phyloP scores from a whole-genome alignment of 2,329 filamentous ascomycete genomes.

The Ophiocordyceps sinensis region DNA sequence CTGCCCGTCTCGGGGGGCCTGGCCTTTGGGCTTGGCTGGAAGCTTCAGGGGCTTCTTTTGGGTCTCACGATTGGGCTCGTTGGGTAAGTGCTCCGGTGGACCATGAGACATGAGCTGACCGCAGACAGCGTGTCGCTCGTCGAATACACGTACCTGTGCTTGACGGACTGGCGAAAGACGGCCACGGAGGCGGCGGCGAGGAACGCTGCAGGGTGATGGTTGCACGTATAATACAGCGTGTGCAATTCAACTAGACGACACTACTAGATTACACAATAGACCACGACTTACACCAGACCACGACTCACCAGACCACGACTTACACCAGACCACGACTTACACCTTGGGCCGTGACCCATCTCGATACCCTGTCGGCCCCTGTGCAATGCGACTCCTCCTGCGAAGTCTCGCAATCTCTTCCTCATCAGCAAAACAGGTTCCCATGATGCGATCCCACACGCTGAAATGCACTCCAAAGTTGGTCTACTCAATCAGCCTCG shows the following conservation, averaged over 20 bases:
- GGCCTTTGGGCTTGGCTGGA: constrained; percentile 62
- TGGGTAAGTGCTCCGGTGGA: constrained; percentile 26
- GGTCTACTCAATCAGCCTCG: neutral
- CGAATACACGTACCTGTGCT: constrained; percentile 30
- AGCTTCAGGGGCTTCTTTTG: constrained; percentile 66
- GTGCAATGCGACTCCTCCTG: neutral
- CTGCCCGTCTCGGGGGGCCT: constrained; percentile 68
- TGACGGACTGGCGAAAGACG: constrained; percentile 31
- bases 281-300: too few species aligned
- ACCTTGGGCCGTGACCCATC: too few species aligned
- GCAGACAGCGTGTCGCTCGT: constrained; percentile 13
- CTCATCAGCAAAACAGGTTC: neutral
- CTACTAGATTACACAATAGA: too few species aligned
- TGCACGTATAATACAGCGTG: too few species aligned
- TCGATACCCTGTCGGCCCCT: too few species aligned
- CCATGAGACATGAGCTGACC: neutral
- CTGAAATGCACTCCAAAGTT: neutral
- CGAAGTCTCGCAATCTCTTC: neutral
- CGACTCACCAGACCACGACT: too few species aligned
- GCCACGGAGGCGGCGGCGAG: constrained; percentile 30
- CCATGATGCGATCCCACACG: constrained; percentile 1
- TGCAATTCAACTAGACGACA: too few species aligned
- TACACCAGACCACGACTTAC: too few species aligned
- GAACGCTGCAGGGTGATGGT: constrained; percentile 16
- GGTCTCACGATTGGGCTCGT: constrained; percentile 58